Evolutionary conservation across 768 basidiomycete species (phyloP), one percentile per base, ranked within the genome.

Genomic region (Boletus tylopilopsis): DNA sequence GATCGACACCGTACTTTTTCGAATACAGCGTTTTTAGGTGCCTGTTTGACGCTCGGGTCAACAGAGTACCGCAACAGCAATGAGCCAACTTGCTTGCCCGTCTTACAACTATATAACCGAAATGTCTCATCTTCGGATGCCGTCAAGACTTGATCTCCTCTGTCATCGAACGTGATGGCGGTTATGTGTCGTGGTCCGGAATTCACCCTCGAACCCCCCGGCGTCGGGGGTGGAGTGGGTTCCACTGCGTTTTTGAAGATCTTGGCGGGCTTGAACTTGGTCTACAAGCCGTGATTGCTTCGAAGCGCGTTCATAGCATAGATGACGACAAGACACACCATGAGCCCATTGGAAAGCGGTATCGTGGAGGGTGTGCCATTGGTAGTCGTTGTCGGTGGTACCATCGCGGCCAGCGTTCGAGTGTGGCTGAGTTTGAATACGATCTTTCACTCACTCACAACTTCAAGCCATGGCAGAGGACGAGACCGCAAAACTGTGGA

Each of bases 1-100:
- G 78, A 68, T 95, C 91, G 38, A 94, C 87, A 1, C 96, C 96
- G 67, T 98, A 99, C 68, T 99, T 99, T 70, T 94, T 94, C 0
- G 94, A 97, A 59, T 86, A 81, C 4, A 94, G 69, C 1, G 84
- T 85, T 68, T 90, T 94, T 29, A 80, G 60, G 44, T 78, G 77
- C 75, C 94, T 90, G 58, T 50, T 54, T 48, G 10, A 36, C 50
- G 36, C 47, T n/a, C 45, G 54, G 61, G 59, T 69, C 66, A 68
- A 63, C 56, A 54, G 52, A 56, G 56, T 45, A 53, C 53, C 53
- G 45, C 46, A 44, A 43, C 27, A 35, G 47, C 40, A 43, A 62
- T 58, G 50, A 57, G 55, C 59, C 52, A 62, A 88, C 95, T 87
- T 78, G 85, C 95, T 90, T 94, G 74, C 95, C 96, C 55, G 79